Evolutionary conservation across 768 basidiomycete genomes (phyloP).

Genomic region (Agaricus blazei): DNA sequence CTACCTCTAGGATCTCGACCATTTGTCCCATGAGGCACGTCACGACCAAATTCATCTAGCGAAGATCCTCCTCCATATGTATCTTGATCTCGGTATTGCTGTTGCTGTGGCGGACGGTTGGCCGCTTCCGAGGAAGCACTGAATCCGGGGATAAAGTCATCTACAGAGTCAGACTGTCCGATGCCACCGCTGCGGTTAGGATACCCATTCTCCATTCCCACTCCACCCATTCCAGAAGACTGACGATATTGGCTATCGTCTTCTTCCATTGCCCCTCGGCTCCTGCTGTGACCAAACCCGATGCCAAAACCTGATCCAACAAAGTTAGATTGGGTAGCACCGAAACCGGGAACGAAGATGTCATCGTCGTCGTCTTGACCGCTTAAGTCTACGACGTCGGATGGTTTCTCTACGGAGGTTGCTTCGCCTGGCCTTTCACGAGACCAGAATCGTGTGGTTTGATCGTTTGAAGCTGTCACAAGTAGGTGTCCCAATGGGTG

Average conservation of each 20-base stretch:
- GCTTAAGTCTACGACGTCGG: constrained; percentile 52
- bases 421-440: constrained; percentile 85
- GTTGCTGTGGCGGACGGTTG: background rate
- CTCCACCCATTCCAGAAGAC: background rate
- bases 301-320: constrained; percentile 27
- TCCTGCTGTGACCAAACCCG: background rate
- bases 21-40: constrained; percentile 3
- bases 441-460: constrained; percentile 98
- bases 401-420: constrained; percentile 78
- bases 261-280: constrained; percentile 9
- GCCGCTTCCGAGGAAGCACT: constrained; percentile 4
- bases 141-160: constrained; percentile 10
- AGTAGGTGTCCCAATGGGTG: constrained; percentile 96
- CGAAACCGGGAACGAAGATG: constrained; percentile 58
- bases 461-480: constrained; percentile 93
- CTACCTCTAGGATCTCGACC: constrained; percentile 7
- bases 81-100: constrained; percentile 8
- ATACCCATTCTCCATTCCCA: constrained; percentile 1
- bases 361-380: constrained; percentile 74
- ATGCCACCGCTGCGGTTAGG: background rate
- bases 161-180: constrained; percentile 5
- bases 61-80: background rate
- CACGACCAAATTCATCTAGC: constrained; percentile 10
- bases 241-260: constrained; percentile 5
- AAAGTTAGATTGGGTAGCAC: constrained; percentile 35